Conservation (phyloP, 352 stramenopile genomes). For the Pythium oligandrum region DNA sequence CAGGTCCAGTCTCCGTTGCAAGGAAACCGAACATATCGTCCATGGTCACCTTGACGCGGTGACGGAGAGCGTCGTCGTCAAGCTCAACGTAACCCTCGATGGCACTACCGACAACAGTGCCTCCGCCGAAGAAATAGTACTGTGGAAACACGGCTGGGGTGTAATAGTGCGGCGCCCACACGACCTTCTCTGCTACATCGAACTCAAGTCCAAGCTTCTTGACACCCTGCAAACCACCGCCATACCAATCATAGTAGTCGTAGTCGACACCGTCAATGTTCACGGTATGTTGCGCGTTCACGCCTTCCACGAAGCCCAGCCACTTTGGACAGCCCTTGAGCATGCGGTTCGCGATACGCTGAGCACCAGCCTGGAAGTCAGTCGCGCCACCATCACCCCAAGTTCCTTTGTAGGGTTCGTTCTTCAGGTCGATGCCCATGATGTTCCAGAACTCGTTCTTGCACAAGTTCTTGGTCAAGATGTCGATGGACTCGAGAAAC, state of each 20-base stretch:
- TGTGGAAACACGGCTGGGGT: constrained; percentile 58
- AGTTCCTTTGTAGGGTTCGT: constrained; percentile 39
- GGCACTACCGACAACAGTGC: constrained; percentile 22
- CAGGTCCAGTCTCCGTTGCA: constrained; percentile 32
- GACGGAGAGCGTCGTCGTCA: constrained; percentile 30
- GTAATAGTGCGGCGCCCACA: constrained; percentile 77
- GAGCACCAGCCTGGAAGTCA: constrained; percentile 43
- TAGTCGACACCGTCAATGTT: constrained; percentile 40
- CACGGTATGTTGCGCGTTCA: constrained; percentile 40
- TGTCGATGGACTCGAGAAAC: constrained; percentile 30
- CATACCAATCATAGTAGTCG: constrained; percentile 67
- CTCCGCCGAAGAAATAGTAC: constrained; percentile 48
- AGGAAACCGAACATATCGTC: constrained; percentile 70
- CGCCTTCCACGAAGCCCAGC: constrained; percentile 69
- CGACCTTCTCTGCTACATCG: constrained; percentile 50
- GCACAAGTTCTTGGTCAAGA: constrained; percentile 42
- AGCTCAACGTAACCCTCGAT: constrained; percentile 41
- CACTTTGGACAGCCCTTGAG: constrained; percentile 58
- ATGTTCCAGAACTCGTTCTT: constrained; percentile 69
- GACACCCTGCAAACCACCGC: constrained; percentile 39
- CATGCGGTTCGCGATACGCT: constrained; percentile 55
- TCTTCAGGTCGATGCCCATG: constrained; percentile 70
- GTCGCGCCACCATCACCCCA: constrained; percentile 39
- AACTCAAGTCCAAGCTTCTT: constrained; percentile 42
- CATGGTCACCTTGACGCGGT: constrained; percentile 41